These are phyloP conservation scores for Breviolum minutum DNA, from an alignment of 73 alveolate species.

Conservation along the genomic window DNA sequence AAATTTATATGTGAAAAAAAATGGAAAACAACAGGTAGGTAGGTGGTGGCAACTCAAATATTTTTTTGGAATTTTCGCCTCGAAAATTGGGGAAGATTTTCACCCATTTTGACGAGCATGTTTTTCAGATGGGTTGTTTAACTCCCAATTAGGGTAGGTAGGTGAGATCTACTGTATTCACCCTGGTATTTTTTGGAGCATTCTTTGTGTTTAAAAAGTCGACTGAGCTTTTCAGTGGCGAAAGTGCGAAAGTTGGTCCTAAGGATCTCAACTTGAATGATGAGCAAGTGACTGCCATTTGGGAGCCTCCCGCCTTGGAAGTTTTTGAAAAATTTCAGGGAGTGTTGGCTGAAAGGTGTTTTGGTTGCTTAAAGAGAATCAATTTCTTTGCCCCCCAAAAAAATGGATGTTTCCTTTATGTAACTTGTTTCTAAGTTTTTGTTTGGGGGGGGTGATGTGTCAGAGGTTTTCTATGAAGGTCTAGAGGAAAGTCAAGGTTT, in stretches of 20 bases:
- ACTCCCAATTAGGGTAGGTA: no score
- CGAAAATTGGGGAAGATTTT: no score
- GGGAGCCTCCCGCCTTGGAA: constrained; percentile 27
- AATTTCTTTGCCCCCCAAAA: background rate
- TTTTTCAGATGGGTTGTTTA: no score
- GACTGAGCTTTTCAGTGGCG: background rate
- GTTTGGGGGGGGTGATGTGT: background rate
- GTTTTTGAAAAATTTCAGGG: background rate
- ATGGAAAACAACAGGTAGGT: no score
- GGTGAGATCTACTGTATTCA: background rate
- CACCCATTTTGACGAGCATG: no score
- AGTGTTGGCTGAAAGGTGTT: background rate
- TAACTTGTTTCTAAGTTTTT: background rate
- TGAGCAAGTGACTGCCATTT: constrained; percentile 47
- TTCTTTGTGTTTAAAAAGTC: background rate
- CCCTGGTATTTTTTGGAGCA: background rate
- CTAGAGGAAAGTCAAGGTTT: no score
- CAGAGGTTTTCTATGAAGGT: no score
- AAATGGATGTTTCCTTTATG: background rate
- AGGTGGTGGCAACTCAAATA: no score
- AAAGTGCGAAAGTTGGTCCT: background rate
- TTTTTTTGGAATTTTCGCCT: no score
- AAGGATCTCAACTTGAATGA: constrained; percentile 68
- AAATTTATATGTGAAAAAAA: no score
- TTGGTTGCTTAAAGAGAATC: no score